Conservation (phyloP, 2,329 filamentous ascomycete genomes). For the Colletotrichum siamense region DNA sequence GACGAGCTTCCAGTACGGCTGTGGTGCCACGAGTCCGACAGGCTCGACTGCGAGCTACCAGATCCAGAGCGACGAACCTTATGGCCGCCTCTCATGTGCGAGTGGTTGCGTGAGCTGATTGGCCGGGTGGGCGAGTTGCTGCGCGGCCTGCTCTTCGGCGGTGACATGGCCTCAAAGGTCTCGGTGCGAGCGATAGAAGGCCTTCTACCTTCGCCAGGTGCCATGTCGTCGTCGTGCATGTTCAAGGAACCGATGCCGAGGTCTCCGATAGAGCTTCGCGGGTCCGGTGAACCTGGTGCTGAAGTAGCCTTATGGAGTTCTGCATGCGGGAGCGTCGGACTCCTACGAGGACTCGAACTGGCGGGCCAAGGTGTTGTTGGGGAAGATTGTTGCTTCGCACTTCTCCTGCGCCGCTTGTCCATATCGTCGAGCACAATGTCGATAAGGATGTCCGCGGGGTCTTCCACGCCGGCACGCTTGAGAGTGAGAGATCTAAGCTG, state of each 20-base stretch:
- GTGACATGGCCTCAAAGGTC: conserved; percentile 51
- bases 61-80: conserved; percentile 88
- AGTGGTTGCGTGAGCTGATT: conserved; percentile 74
- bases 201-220: conserved; percentile 39
- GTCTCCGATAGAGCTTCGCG: conserved; percentile 52
- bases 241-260: conserved; percentile 65
- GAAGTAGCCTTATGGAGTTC: conserved; percentile 74
- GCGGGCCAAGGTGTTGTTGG: conserved; percentile 74
- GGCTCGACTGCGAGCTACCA: conserved; percentile 87
- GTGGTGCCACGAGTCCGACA: conserved; percentile 69
- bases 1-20: conserved; percentile 72
- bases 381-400: conserved; percentile 83
- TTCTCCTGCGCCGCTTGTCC: conserved; percentile 87
- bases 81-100: conserved; percentile 70
- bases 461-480: conserved; percentile 86
- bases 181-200: conserved; percentile 53
- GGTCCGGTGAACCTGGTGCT: conserved; percentile 67
- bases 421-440: conserved; percentile 96
- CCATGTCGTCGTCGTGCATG: conserved; percentile 55
- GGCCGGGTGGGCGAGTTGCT: conserved; percentile 86
- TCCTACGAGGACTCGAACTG: conserved; percentile 62
- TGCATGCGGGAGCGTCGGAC: conserved; percentile 66
- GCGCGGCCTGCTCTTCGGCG: conserved; percentile 60
- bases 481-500: conserved; percentile 89
- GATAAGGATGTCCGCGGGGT: conserved; percentile 87